Conservation (phyloP, 2,329 filamentous ascomycete species). For the Gyromitra esculenta region DNA sequence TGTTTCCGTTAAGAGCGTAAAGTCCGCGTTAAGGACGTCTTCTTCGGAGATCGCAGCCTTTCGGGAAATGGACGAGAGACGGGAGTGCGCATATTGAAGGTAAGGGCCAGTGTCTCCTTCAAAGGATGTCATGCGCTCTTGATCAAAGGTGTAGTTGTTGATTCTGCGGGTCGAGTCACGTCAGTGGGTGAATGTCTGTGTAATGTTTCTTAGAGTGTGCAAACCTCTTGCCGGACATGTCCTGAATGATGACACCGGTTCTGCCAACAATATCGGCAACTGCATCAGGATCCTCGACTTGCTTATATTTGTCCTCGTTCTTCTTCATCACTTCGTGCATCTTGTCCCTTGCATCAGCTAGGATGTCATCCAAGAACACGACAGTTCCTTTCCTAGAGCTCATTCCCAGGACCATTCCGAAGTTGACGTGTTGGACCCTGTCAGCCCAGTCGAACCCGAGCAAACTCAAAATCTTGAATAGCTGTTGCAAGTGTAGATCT, state of each 20-base stretch:
- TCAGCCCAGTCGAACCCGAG: conserved; percentile 75
- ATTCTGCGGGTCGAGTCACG: conserved; percentile 60
- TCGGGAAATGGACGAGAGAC: conserved; percentile 71
- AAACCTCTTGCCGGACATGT: conserved; percentile 93
- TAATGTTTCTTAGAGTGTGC: conserved; percentile 56
- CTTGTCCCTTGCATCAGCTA: conserved; percentile 83
- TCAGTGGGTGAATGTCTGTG: conserved; percentile 4
- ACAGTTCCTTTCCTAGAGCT: conserved; percentile 77
- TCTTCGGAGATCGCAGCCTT: conserved; percentile 67
- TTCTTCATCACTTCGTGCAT: conserved; percentile 98
- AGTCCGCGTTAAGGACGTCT: conserved; percentile 72
- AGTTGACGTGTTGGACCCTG: conserved; percentile 79
- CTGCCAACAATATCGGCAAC: conserved; percentile 91
- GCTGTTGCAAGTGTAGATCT: conserved; percentile 76
- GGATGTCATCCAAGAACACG: conserved; percentile 77
- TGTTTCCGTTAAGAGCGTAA: conserved; percentile 74
- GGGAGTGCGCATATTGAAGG: conserved; percentile 83
- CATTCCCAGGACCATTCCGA: conserved; percentile 77
- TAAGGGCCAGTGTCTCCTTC: conserved; percentile 88
- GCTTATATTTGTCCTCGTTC: conserved; percentile 88
- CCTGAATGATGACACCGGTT: conserved; percentile 95
- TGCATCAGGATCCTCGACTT: conserved; percentile 82
- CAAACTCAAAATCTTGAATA: conserved; percentile 80
- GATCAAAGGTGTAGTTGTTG: conserved; percentile 76
- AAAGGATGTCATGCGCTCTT: conserved; percentile 83